Percentiles rank a stretch among this genome's conserved stretches.
These are phyloP conservation scores for Knufia petricola DNA, from an alignment of 2,329 filamentous ascomycete genomes.

Conservation along the genomic window DNA sequence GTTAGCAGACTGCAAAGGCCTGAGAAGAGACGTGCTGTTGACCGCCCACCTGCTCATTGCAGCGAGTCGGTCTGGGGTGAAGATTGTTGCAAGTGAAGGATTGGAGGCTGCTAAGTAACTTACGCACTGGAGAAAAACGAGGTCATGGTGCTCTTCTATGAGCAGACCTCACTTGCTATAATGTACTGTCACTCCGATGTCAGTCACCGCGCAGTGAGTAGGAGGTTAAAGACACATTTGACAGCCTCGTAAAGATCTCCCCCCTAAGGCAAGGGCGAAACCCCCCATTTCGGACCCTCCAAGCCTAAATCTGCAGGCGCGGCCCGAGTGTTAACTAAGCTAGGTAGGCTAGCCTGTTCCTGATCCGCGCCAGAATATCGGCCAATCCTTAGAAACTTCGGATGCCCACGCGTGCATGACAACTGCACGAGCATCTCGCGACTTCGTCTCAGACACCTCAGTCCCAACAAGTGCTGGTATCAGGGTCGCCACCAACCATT, in stretches of 20 bases:
- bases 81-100: slow-evolving; percentile 5
- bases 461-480: too few species aligned
- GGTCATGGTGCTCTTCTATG: slow-evolving; percentile 30
- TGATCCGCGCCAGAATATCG: background rate
- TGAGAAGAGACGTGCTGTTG: slow-evolving; percentile 14
- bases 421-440: background rate
- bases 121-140: slow-evolving; percentile 44
- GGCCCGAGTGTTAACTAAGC: slow-evolving; percentile 1
- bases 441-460: too few species aligned
- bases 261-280: background rate
- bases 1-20: slow-evolving; percentile 25
- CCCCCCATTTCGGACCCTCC: slow-evolving; percentile 4
- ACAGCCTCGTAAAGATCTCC: background rate
- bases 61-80: slow-evolving; percentile 3
- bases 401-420: too few species aligned
- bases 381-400: too few species aligned
- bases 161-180: background rate
- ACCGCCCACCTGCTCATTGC: slow-evolving; percentile 12
- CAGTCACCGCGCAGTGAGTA: background rate
- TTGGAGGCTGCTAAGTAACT: slow-evolving; percentile 24
- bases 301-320: slow-evolving; percentile 2
- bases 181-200: background rate
- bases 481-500: too few species aligned
- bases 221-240: background rate
- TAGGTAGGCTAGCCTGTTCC: slow-evolving; percentile 1